A percentile compares a stretch with the other conserved stretches of the same genome.
Conservation (phyloP, 140 eudicot genomes). For the Flaveria floridana region DNA sequence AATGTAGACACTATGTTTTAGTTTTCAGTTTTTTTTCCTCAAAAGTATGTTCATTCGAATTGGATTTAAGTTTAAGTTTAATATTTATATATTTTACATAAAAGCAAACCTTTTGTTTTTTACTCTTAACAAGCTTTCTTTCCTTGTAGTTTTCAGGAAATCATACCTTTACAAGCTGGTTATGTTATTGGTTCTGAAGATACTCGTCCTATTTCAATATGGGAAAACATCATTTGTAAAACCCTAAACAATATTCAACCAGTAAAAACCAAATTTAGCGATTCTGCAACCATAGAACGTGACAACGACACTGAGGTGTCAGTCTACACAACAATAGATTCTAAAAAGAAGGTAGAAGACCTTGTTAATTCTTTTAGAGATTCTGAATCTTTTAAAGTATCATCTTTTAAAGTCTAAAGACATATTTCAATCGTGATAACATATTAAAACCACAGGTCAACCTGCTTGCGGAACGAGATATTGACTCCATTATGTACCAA, state of each 20-base stretch:
- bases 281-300: no score
- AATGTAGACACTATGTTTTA: not conserved
- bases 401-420: conserved; percentile 60
- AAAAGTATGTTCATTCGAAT: not conserved
- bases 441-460: conserved; percentile 36
- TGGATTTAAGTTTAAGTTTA: not conserved
- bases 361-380: no score
- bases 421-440: conserved; percentile 35
- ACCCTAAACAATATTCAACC: conserved; percentile 55
- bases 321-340: no score
- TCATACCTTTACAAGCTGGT: conserved; percentile 74
- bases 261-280: conserved; percentile 29
- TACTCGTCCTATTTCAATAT: conserved; percentile 59
- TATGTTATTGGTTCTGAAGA: conserved; percentile 89
- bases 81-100: not conserved
- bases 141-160: conserved; percentile 68
- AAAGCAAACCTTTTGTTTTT: not conserved
- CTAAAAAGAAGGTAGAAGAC: no score
- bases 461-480: conserved; percentile 44
- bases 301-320: no score
- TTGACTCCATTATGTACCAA: conserved; percentile 43
- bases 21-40: not conserved
- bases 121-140: not conserved
- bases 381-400: conserved; percentile 50
- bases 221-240: conserved; percentile 83